Evolutionary conservation across 2,329 filamentous ascomycete species (phyloP).

Genomic region (Colletotrichum sp.): DNA sequence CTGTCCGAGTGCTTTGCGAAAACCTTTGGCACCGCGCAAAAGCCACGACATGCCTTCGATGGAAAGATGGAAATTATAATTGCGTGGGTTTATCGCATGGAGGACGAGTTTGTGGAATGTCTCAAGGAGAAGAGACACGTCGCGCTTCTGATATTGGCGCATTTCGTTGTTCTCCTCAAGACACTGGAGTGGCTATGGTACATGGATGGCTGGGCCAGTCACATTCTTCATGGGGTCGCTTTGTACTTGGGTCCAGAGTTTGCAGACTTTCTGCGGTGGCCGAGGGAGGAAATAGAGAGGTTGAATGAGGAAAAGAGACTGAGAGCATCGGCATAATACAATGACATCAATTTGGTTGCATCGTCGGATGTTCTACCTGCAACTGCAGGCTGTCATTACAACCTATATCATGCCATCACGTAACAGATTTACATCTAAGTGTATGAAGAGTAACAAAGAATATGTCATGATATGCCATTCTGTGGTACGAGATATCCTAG

Average conservation of each 20-base stretch:
- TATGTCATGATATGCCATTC: neutral
- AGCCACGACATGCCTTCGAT: neutral
- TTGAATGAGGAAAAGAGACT: neutral
- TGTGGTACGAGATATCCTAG: neutral
- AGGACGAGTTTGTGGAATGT: slow-evolving; percentile 11
- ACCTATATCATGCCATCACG: neutral
- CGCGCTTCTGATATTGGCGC: slow-evolving; percentile 22
- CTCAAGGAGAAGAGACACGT: slow-evolving; percentile 10
- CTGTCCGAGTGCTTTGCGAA: neutral
- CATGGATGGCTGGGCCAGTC: slow-evolving; percentile 23
- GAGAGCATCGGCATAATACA: neutral
- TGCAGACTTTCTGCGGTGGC: slow-evolving; percentile 22
- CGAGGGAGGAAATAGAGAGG: slow-evolving; percentile 27
- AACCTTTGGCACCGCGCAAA: slow-evolving; percentile 9
- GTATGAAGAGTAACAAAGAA: neutral
- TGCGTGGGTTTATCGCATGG: slow-evolving; percentile 16
- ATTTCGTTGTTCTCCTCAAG: slow-evolving; percentile 22
- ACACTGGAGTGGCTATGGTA: slow-evolving; percentile 24
- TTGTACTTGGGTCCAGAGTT: neutral
- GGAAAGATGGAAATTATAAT: slow-evolving; percentile 19
- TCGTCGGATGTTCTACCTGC: fast-evolving
- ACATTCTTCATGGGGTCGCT: slow-evolving; percentile 9
- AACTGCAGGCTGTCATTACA: neutral
- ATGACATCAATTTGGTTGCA: neutral
- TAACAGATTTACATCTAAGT: neutral